These are phyloP conservation scores for Domatiomyces globalis DNA, from an alignment of 2,329 filamentous ascomycete genomes.

Conservation along the genomic window DNA sequence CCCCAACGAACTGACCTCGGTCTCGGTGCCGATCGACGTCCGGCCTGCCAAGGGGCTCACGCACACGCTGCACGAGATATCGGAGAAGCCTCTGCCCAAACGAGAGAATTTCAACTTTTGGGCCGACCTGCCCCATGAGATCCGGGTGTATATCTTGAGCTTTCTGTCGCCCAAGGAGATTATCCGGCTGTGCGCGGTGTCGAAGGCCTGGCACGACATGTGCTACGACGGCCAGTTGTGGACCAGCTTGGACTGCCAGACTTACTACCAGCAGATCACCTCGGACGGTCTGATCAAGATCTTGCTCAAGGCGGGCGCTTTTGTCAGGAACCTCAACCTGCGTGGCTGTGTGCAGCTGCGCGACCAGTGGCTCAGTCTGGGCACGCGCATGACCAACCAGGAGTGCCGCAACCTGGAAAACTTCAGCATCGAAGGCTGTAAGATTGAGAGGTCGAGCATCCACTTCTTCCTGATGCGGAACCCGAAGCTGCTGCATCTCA, in stretches of 20 bases:
- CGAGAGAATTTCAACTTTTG: slow-evolving; percentile 52
- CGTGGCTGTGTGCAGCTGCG: slow-evolving; percentile 80
- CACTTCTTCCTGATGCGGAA: slow-evolving; percentile 71
- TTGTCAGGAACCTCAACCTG: slow-evolving; percentile 79
- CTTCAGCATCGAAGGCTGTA: slow-evolving; percentile 77
- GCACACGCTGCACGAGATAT: slow-evolving; percentile 13
- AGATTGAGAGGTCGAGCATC: slow-evolving; percentile 64
- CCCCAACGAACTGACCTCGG: slow-evolving; percentile 22
- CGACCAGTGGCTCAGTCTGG: slow-evolving; percentile 62
- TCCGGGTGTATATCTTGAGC: slow-evolving; percentile 62
- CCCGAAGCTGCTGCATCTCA: slow-evolving; percentile 63
- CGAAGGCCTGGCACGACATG: slow-evolving; percentile 61
- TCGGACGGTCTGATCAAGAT: slow-evolving; percentile 72
- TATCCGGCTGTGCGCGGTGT: slow-evolving; percentile 62
- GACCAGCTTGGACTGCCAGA: slow-evolving; percentile 67
- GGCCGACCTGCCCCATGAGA: slow-evolving; percentile 66
- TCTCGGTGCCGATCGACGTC: slow-evolving; percentile 51
- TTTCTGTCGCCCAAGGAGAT: slow-evolving; percentile 69
- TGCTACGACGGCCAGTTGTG: slow-evolving; percentile 95
- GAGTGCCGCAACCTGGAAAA: slow-evolving; percentile 77
- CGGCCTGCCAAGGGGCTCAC: slow-evolving; percentile 26
- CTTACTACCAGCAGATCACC: slow-evolving; percentile 78
- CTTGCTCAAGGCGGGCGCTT: slow-evolving; percentile 71
- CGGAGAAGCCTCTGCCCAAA: slow-evolving; percentile 23
- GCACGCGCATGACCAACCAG: slow-evolving; percentile 49